Conservation (phyloP, 192 early-diverging fungal genomes). For the Coemansia sp. region DNA sequence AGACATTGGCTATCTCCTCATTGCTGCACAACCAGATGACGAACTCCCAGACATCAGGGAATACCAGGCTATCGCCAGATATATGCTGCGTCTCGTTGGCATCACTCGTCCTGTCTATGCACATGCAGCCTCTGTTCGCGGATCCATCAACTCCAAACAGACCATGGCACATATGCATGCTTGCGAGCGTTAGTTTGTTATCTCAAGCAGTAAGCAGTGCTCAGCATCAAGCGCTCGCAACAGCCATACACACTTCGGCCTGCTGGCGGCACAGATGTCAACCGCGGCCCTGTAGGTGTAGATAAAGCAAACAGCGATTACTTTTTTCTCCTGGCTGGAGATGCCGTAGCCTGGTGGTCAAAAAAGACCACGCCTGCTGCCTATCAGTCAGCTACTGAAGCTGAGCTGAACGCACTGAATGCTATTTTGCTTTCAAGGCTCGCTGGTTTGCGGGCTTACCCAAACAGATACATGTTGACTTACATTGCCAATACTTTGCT, state of each 20-base stretch:
- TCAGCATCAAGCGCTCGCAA: background rate
- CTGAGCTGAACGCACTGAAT: too few species aligned
- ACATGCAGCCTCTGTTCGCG: background rate
- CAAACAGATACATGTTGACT: too few species aligned
- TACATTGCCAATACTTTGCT: too few species aligned
- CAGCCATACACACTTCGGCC: background rate
- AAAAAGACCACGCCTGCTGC: too few species aligned
- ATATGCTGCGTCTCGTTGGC: slow-evolving; percentile 10
- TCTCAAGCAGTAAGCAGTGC: background rate
- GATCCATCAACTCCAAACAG: background rate
- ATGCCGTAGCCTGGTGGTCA: too few species aligned
- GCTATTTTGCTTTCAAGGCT: too few species aligned
- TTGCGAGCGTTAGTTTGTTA: background rate
- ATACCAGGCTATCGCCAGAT: slow-evolving; percentile 10
- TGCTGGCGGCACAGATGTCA: background rate
- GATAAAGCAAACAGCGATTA: slow-evolving; percentile 5
- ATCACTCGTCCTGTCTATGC: background rate
- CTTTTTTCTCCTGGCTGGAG: slow-evolving; percentile 10
- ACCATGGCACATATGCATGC: background rate
- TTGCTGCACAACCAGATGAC: background rate
- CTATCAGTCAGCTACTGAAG: too few species aligned
- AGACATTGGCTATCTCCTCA: slow-evolving; percentile 2
- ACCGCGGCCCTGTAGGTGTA: slow-evolving; percentile 6
- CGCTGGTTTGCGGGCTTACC: too few species aligned
- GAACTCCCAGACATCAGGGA: slow-evolving; percentile 6